phyloP scores from a whole-genome alignment of 306 rosid species.

The Citrullus amarus region DNA sequence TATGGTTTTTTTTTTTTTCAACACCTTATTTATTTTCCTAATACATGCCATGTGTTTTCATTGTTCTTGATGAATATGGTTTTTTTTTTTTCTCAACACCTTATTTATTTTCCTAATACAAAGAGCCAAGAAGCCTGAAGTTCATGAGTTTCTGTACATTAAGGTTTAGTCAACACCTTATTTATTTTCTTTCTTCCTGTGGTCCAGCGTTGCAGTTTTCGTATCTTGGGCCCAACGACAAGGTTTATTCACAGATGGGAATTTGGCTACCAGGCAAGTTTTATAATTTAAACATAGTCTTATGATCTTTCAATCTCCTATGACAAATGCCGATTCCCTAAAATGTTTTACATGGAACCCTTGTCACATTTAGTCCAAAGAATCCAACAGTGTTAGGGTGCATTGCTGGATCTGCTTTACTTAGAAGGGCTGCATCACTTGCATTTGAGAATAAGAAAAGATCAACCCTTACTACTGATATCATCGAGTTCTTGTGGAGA shows the following conservation, averaged over 20 bases:
- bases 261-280: slow-evolving; percentile 32
- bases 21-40: background rate
- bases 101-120: background rate
- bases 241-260: slow-evolving; percentile 16
- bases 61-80: background rate
- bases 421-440: slow-evolving; percentile 85
- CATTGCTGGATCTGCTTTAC: slow-evolving; percentile 70
- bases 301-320: background rate
- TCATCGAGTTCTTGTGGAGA: slow-evolving; percentile 74
- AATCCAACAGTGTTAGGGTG: slow-evolving; percentile 74
- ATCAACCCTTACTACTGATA: slow-evolving; percentile 77
- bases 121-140: background rate
- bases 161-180: background rate
- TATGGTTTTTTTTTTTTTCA: background rate
- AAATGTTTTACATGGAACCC: background rate
- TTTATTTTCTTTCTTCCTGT: background rate
- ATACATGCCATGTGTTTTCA: background rate
- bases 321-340: slow-evolving; percentile 2
- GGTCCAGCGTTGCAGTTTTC: slow-evolving; percentile 67
- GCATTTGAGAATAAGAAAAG: slow-evolving; percentile 73
- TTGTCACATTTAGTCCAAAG: slow-evolving; percentile 24
- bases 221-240: slow-evolving; percentile 66
- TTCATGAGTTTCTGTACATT: background rate
- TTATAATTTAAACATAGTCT: background rate
- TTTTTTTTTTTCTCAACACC: background rate